Evolutionary conservation across 2,329 filamentous ascomycete genomes (phyloP), one percentile per base, ranked within the genome.

Genomic region (Cladophialophora exuberans): DNA sequence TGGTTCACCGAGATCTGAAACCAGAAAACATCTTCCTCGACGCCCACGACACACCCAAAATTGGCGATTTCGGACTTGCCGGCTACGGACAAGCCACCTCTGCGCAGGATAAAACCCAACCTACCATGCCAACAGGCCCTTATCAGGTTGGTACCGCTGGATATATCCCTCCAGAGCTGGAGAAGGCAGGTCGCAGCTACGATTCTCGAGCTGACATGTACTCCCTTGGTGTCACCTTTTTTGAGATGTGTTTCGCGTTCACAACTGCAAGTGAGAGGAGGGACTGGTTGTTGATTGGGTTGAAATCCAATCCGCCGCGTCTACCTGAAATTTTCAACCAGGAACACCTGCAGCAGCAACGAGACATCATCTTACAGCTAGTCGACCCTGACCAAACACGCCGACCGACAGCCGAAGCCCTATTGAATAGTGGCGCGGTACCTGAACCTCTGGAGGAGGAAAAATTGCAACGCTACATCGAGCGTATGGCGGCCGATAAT

Each of bases 131-230:
- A 9, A 55, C 51, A 7, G 61, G 52, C 18, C 58, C 57, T 17
- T 57, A 52, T 31, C 84, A 83, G 63, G 75, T 88, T 42, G 85
- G 85, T 3, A 99, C 94, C 11, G 87, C 90, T 0, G 88, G 94
- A 54, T 99, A 99, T 66, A 89, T 96, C 52, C 94, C 94, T 0
- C 94, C 94, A 0, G 94, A 99, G 71, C 83, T 99, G 52, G 85
- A 88, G 56, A 44, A 44, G 22, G 49, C 41, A 22, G 52, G 56
- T 17, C 52, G 87, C 3, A 86, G 86, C 58, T 97, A 97, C 69
- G 95, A 89, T 56, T 86, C 90, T 54, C 97, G 97, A 71, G 92
- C 97, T 1, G 94, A 99, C 75, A 97, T 99, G 93, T 99, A 94
- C 69, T 97, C 93, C 0, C 79, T 99, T 36, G 94, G 94, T 0